phyloP scores from a whole-genome alignment of 345 rosid genomes.

The Clausena lansium region DNA sequence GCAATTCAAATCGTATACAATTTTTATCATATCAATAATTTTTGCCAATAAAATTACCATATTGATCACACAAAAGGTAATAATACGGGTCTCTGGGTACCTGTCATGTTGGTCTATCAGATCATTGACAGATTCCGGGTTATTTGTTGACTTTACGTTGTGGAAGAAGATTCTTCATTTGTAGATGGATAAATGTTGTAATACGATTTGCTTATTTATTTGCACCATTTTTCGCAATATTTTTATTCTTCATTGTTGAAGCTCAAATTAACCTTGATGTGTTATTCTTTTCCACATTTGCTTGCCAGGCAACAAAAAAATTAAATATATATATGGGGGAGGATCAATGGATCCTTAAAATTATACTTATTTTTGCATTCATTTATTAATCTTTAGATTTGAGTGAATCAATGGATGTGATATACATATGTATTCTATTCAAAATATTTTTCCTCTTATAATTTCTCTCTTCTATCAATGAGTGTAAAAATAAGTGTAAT shows the following conservation, averaged over 20 bases:
- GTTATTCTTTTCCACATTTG: too few relatives aligned
- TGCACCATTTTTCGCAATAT: neutral
- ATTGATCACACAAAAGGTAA: neutral
- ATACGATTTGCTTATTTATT: neutral
- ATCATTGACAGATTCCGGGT: neutral
- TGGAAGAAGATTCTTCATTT: neutral
- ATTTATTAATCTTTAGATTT: too few relatives aligned
- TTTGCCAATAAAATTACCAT: slow-evolving; percentile 1
- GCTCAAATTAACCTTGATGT: too few relatives aligned
- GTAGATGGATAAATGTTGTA: neutral
- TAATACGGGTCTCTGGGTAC: neutral
- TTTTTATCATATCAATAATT: neutral
- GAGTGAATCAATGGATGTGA: too few relatives aligned
- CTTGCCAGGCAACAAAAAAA: too few relatives aligned
- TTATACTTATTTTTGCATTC: too few relatives aligned
- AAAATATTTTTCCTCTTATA: too few relatives aligned
- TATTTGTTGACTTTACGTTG: neutral
- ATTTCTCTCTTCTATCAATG: too few relatives aligned
- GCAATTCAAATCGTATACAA: neutral
- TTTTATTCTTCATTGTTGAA: neutral
- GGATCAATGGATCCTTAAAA: too few relatives aligned
- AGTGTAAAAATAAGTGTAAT: too few relatives aligned
- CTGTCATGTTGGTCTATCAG: neutral
- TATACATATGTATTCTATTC: too few relatives aligned
- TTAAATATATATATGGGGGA: too few relatives aligned